Base-by-base conservation (phyloP, 352 stramenopile species). In the Phytopythium delawarense region DNA sequence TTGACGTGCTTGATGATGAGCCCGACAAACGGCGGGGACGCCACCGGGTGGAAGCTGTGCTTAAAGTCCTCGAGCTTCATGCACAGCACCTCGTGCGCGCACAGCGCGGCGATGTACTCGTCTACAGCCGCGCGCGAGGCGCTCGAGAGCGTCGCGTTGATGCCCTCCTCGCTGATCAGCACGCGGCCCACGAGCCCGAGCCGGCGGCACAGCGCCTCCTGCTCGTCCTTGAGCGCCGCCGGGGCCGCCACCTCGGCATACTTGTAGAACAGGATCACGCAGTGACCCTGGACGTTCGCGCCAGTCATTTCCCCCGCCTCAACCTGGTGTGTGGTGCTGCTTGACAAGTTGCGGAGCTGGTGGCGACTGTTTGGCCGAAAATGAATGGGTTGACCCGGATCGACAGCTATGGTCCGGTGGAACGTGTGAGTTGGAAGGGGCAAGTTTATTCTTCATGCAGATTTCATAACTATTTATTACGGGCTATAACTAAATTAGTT, bases 221-320 rank as follows among this genome's bases (percentile, higher is more conserved):
- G 84, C 64, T 79, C 72, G 20, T 62, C 59, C 57, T 83, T 79
- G 23, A 75, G 62, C 49, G 74, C 67, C 37, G 76, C 60, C 4
- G 78, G 75, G 21, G 59, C 48, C 11, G 40, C 30, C 21, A 91
- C 74, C 46, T 84, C 66, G 48, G 73, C 80, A 59, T 91, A 91
- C 73, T 91, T 91, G 72, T 91, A 91, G 62, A 91, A 90, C 13
- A 89, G 82, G 64, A 91, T 87, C 60, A 88, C 76, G 30, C 74
- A 64, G 64, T 73, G 76, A 48, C 74, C 74, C 13, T 35, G 42
- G 4, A 54, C 25, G 39, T 63, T 52, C 12, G 64, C 37, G 56
- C 53, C 53, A 49, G 53, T 59, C 53, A 59, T 59, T 59, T 32
- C 34, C 52, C 39, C 39, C 15, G 39, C 39, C 39, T 12, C 13